phyloP scores from a whole-genome alignment of 1,284 basidiomycete species.

The Cutaneotrichosporon mucoides region DNA sequence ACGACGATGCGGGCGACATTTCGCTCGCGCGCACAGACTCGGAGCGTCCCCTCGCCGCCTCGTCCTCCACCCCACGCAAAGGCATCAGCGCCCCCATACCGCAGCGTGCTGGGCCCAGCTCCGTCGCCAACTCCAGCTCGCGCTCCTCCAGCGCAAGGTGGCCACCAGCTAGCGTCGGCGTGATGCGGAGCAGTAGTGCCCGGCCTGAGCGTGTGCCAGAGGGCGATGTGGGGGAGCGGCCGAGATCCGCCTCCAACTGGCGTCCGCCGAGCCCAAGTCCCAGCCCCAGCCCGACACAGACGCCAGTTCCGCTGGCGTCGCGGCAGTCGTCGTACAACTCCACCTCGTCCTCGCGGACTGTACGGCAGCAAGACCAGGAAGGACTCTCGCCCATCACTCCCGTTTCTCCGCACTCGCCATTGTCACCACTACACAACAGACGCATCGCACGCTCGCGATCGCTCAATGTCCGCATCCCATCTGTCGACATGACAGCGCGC shows the following conservation, averaged over 20 bases:
- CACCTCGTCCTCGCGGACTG: not conserved
- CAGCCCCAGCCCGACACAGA: not conserved
- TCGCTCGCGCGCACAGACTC: not conserved
- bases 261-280: not conserved
- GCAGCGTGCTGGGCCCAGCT: too few species aligned
- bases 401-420: not conserved
- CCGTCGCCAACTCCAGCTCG: too few species aligned
- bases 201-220: not conserved
- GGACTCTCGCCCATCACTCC: not conserved
- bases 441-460: constrained; percentile 13
- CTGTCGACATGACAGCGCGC: constrained; percentile 3
- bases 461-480: constrained; percentile 15
- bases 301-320: too few species aligned
- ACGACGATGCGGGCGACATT: not conserved
- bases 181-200: not conserved
- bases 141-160: too few species aligned
- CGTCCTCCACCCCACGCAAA: not conserved
- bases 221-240: not conserved
- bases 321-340: not conserved
- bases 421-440: not conserved
- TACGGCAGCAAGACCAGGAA: too few species aligned
- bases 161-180: not conserved
- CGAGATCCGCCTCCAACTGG: not conserved
- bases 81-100: too few species aligned
- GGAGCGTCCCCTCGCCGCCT: not conserved